Evolutionary conservation across 371 early-diverging fungal genomes (phyloP).

Genomic region (Mucor mucedo): DNA sequence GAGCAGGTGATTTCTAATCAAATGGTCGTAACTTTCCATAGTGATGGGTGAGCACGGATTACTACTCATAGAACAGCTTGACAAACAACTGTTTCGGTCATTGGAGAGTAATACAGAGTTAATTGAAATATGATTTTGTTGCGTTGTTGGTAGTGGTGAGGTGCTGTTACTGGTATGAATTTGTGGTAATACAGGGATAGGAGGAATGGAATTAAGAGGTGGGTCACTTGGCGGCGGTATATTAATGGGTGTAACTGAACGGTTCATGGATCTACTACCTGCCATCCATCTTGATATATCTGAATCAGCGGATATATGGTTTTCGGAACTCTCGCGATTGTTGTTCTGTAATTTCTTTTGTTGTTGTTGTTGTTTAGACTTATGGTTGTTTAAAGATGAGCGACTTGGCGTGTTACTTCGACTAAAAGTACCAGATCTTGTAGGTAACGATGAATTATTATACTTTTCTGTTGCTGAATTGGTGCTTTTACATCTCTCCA

Average conservation of each 20-base stretch:
- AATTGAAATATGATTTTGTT: background rate
- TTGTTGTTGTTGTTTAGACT: background rate
- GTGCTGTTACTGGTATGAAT: background rate
- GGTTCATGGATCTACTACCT: background rate
- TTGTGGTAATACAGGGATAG: constrained; percentile 4
- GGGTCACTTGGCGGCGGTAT: constrained; percentile 16
- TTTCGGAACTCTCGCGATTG: background rate
- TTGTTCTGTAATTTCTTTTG: background rate
- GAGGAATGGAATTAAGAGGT: constrained; percentile 23
- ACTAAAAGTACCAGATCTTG: background rate
- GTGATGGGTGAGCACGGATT: background rate
- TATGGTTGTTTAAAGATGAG: background rate
- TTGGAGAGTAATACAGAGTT: background rate
- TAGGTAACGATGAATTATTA: background rate
- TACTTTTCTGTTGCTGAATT: background rate
- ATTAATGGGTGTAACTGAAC: background rate
- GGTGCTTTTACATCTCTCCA: background rate
- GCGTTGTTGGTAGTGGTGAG: background rate
- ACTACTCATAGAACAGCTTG: background rate
- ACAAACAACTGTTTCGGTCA: background rate
- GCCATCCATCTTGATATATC: background rate
- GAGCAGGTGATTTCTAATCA: background rate
- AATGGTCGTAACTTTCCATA: background rate
- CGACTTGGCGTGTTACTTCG: background rate
- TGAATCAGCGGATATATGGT: background rate